Conservation (phyloP, 805 yeast genomes). For the Wickerhamomyces rabaulensis region DNA sequence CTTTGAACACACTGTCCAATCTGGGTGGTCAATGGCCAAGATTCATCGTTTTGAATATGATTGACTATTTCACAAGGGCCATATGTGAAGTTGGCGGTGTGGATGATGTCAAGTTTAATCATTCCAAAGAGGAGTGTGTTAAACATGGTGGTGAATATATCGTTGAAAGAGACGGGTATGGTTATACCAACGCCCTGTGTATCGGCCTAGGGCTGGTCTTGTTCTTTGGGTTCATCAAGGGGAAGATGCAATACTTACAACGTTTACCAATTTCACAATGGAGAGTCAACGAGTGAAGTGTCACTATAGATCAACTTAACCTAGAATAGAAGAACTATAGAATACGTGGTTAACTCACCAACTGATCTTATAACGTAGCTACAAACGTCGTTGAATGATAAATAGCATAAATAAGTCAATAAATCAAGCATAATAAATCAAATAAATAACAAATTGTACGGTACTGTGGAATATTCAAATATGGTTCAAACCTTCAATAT, state of each 20-base stretch:
- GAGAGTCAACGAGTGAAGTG: conserved; percentile 38
- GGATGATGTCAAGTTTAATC: conserved; percentile 17
- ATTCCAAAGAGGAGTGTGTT: conserved; percentile 44
- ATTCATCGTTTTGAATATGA: conserved; percentile 68
- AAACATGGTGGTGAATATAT: conserved; percentile 50
- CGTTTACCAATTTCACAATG: conserved; percentile 68
- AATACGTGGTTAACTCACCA: too few species aligned
- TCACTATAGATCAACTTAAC: too few species aligned
- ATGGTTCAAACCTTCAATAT: background rate
- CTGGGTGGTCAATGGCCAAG: conserved; percentile 98
- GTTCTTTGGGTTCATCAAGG: conserved; percentile 61
- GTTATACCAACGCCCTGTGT: conserved; percentile 69
- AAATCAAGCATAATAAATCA: background rate
- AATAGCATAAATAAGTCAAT: background rate
- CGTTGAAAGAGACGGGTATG: conserved; percentile 74
- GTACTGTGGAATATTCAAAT: background rate
- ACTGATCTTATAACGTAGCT: too few species aligned
- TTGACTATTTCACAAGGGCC: conserved; percentile 71
- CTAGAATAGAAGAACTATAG: too few species aligned
- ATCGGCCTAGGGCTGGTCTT: conserved; percentile 53
- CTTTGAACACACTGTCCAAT: conserved; percentile 85
- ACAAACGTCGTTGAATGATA: too few species aligned
- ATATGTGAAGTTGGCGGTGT: conserved; percentile 40
- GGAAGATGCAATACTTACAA: conserved; percentile 61
- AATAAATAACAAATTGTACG: background rate